Conservation (phyloP, 495 filamentous ascomycete species). For the Penicillium simplicissimum region DNA sequence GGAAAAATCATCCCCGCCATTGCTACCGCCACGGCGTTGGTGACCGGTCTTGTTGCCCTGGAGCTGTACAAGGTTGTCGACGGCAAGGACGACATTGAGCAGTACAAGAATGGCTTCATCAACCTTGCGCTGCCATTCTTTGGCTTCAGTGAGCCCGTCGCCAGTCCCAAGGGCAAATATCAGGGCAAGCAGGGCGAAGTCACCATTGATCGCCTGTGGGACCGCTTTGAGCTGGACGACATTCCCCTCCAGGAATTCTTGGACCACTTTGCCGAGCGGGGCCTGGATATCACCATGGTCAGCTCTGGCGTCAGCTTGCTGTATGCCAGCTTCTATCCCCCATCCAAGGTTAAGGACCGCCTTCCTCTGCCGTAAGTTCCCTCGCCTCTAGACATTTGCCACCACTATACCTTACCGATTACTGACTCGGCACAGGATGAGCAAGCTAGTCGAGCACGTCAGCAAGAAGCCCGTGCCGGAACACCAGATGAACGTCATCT, state of each 20-base stretch:
- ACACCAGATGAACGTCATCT: slow-evolving; percentile 93
- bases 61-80: slow-evolving; percentile 98
- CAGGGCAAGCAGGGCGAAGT: slow-evolving; percentile 71
- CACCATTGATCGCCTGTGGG: slow-evolving; percentile 93
- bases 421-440: slow-evolving; percentile 56
- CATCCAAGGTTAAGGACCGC: slow-evolving; percentile 83
- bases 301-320: slow-evolving; percentile 94
- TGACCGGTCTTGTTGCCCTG: slow-evolving; percentile 88
- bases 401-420: slow-evolving; percentile 3
- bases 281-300: slow-evolving; percentile 85
- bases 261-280: slow-evolving; percentile 73
- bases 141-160: slow-evolving; percentile 95
- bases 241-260: slow-evolving; percentile 83
- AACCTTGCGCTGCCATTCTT: slow-evolving; percentile 97
- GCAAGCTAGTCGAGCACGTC: slow-evolving; percentile 81
- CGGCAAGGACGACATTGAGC: slow-evolving; percentile 90
- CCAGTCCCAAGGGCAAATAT: slow-evolving; percentile 89
- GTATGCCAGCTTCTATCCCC: slow-evolving; percentile 95
- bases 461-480: slow-evolving; percentile 88
- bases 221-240: slow-evolving; percentile 90
- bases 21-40: slow-evolving; percentile 93
- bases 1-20: slow-evolving; percentile 99
- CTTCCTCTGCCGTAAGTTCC: slow-evolving; percentile 62
- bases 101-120: slow-evolving; percentile 99
- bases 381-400: neutral